A percentile compares a stretch with the other conserved stretches of the same genome.
Evolutionary conservation across 177 flowering plant genomes (phyloP).

Genomic region (Vitis hybrid): DNA sequence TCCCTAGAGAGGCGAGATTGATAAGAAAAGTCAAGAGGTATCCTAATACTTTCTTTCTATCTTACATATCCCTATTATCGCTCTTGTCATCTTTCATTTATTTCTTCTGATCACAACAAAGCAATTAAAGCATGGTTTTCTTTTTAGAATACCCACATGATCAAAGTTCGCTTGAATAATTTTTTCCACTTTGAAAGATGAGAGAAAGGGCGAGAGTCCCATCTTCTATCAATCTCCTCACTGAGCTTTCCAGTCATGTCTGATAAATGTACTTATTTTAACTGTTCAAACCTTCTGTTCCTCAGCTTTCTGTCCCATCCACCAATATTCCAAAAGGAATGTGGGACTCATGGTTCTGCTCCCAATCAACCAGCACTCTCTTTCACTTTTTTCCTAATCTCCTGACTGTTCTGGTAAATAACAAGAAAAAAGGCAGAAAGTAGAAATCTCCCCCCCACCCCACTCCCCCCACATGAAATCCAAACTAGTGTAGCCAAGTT

Average conservation of each 20-base stretch:
- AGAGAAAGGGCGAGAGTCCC: slow-evolving; percentile 23
- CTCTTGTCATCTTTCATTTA: slow-evolving; percentile 19
- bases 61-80: slow-evolving; percentile 3
- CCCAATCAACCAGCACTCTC: slow-evolving; percentile 42
- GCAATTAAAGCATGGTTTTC: neutral
- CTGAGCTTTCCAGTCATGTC: slow-evolving; percentile 51
- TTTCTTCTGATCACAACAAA: slow-evolving; percentile 10
- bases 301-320: slow-evolving; percentile 92
- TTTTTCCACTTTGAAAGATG: slow-evolving; percentile 33
- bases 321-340: slow-evolving; percentile 51
- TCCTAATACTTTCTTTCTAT: slow-evolving; percentile 4
- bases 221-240: slow-evolving; percentile 23
- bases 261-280: slow-evolving; percentile 36
- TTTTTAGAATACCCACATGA: slow-evolving; percentile 1
- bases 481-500: slow-evolving; percentile 19
- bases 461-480: slow-evolving; percentile 7
- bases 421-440: slow-evolving; percentile 15
- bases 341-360: slow-evolving; percentile 50
- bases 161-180: slow-evolving; percentile 25
- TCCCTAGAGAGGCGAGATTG: slow-evolving; percentile 18
- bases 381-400: slow-evolving; percentile 12
- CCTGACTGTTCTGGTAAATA: slow-evolving; percentile 27
- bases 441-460: neutral
- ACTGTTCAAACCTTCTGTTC: slow-evolving; percentile 82
- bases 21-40: slow-evolving; percentile 25